Conservation (phyloP, 2,329 filamentous ascomycete genomes). For the Colletotrichum graminicola region DNA sequence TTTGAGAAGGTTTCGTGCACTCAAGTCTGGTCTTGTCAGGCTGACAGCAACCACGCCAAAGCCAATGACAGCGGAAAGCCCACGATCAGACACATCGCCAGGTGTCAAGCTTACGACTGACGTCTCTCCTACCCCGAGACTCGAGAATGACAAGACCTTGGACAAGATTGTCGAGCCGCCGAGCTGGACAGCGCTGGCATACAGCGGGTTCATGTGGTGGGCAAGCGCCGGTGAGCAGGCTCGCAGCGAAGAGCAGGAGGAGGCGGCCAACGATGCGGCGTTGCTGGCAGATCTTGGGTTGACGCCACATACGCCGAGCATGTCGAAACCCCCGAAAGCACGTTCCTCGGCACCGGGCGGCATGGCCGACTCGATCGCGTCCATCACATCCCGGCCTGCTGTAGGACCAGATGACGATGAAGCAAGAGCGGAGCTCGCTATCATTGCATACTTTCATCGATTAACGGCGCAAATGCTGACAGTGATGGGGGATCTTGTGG, state of each 20-base stretch:
- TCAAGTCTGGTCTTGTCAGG: conserved; percentile 73
- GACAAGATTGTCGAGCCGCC: conserved; percentile 72
- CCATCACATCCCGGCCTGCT: conserved; percentile 51
- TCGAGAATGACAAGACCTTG: conserved; percentile 61
- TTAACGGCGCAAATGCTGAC: conserved; percentile 76
- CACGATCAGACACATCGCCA: conserved; percentile 46
- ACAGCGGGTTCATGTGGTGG: conserved; percentile 91
- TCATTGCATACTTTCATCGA: conserved; percentile 86
- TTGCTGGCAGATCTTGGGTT: conserved; percentile 65
- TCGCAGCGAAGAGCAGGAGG: conserved; percentile 70
- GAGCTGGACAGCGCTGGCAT: conserved; percentile 81
- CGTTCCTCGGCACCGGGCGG: conserved; percentile 50
- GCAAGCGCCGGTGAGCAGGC: conserved; percentile 83
- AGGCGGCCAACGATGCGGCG: conserved; percentile 65
- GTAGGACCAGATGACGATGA: conserved; percentile 52
- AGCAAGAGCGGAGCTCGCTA: conserved; percentile 72
- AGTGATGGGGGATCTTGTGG: conserved; percentile 72
- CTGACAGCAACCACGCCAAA: conserved; percentile 48
- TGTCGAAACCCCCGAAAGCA: conserved; percentile 47
- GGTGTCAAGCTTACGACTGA: conserved; percentile 42
- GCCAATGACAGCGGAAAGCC: conserved; percentile 44
- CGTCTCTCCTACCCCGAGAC: conserved; percentile 38
- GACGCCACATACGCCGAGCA: conserved; percentile 41
- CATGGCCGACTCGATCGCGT: conserved; percentile 59
- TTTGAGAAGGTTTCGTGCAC: conserved; percentile 79